Conservation (phyloP, 306 rosid species). For the Trichosanthes cucumerina region DNA sequence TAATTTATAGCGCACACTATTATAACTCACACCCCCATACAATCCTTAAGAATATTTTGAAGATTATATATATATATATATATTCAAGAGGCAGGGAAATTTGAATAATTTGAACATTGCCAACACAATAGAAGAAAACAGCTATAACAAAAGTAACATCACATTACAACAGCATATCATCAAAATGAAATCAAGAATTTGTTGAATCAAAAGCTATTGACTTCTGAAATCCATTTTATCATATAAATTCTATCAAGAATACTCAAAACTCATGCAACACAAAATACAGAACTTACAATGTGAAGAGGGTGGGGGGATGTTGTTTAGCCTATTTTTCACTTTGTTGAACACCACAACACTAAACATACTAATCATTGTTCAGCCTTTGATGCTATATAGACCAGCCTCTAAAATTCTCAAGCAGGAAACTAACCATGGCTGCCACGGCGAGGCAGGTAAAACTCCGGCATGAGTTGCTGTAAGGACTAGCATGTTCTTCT, state of each 20-base stretch:
- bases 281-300: neutral
- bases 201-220: neutral
- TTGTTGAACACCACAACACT: neutral
- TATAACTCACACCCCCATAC: too few relatives aligned
- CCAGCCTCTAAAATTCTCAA: neutral
- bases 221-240: neutral
- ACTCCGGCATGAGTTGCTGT: neutral
- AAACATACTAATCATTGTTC: neutral
- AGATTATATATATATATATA: too few relatives aligned
- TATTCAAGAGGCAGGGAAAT: neutral
- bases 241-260: neutral
- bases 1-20: too few relatives aligned
- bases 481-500: neutral
- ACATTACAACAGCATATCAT: neutral
- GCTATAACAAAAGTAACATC: neutral
- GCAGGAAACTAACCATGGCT: neutral
- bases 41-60: too few relatives aligned
- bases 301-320: neutral
- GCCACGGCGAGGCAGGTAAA: neutral
- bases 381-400: neutral
- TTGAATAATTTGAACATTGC: neutral
- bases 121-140: neutral
- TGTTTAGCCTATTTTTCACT: neutral
- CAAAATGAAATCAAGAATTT: neutral
- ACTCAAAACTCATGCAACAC: neutral